Evolutionary conservation across 352 stramenopile genomes (phyloP).

Genomic region (Phytophthora kernoviae): DNA sequence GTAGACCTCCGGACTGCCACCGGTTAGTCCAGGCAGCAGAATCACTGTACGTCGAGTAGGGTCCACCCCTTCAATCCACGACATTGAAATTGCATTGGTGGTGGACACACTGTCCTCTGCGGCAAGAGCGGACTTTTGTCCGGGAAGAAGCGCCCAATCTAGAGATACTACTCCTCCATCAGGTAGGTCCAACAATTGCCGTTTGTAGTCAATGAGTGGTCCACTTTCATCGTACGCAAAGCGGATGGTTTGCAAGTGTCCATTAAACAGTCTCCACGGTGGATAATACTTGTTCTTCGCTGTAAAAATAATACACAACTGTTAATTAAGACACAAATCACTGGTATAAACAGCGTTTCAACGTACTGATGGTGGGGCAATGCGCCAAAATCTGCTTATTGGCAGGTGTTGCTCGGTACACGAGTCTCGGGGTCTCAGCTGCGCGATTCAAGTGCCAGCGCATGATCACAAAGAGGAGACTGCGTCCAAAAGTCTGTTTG

Average conservation of each 20-base stretch:
- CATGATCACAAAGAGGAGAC: slow-evolving; percentile 19
- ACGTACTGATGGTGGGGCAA: slow-evolving; percentile 57
- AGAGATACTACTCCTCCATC: slow-evolving; percentile 72
- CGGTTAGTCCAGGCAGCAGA: slow-evolving; percentile 67
- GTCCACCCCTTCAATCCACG: slow-evolving; percentile 41
- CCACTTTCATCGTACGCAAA: slow-evolving; percentile 43
- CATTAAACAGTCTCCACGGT: slow-evolving; percentile 62
- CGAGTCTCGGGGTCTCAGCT: slow-evolving; percentile 43
- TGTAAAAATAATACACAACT: slow-evolving; percentile 16
- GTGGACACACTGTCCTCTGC: slow-evolving; percentile 13
- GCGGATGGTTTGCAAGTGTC: slow-evolving; percentile 64
- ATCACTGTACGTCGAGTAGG: slow-evolving; percentile 46
- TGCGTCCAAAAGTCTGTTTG: slow-evolving; percentile 18
- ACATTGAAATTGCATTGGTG: slow-evolving; percentile 9
- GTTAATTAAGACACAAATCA: not conserved
- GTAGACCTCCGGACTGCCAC: slow-evolving; percentile 77
- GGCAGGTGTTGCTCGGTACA: slow-evolving; percentile 38
- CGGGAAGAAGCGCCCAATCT: slow-evolving; percentile 61
- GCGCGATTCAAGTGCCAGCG: slow-evolving; percentile 29
- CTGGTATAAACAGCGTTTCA: too few species aligned
- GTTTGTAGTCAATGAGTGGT: slow-evolving; percentile 54
- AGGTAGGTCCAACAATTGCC: slow-evolving; percentile 62
- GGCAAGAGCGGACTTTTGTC: slow-evolving; percentile 12
- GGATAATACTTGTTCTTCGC: slow-evolving; percentile 61
- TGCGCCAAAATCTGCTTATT: slow-evolving; percentile 50